phyloP scores from a whole-genome alignment of 2,329 filamentous ascomycete genomes.

The Hypomyces rosellus region DNA sequence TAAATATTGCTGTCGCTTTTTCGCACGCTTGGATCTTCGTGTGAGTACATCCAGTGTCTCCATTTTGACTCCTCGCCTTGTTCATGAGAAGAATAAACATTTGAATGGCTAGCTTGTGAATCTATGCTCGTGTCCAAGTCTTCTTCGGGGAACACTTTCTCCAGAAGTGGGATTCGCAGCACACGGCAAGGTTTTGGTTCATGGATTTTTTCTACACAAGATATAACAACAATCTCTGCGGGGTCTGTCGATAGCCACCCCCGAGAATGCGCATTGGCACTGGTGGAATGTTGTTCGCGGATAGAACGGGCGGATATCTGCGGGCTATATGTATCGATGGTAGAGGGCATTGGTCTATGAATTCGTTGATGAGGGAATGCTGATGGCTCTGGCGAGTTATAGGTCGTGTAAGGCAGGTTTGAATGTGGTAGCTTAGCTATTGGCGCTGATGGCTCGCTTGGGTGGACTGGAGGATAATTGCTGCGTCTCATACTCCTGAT shows the following conservation, averaged over 20 bases:
- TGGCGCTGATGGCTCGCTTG: too few relatives aligned
- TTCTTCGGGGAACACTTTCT: not conserved
- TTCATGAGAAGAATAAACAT: not conserved
- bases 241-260: not conserved
- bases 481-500: conserved; percentile 14
- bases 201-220: conserved; percentile 4
- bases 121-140: conserved; percentile 1
- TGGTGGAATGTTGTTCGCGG: not conserved
- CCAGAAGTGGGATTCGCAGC: conserved; percentile 4
- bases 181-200: conserved; percentile 22
- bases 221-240: not conserved
- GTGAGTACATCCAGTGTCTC: not conserved
- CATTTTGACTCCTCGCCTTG: not conserved
- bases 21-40: not conserved
- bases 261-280: too few relatives aligned
- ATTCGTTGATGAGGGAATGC: too few relatives aligned
- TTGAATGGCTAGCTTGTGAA: conserved; percentile 2
- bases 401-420: too few relatives aligned
- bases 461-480: not conserved
- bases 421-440: too few relatives aligned
- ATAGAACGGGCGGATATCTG: not conserved
- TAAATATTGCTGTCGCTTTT: not conserved
- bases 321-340: too few relatives aligned
- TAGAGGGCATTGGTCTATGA: too few relatives aligned
- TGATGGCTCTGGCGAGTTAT: too few relatives aligned